These are phyloP conservation scores for Pythium aristosporum DNA, from an alignment of 352 stramenopile genomes.

Conservation along the genomic window DNA sequence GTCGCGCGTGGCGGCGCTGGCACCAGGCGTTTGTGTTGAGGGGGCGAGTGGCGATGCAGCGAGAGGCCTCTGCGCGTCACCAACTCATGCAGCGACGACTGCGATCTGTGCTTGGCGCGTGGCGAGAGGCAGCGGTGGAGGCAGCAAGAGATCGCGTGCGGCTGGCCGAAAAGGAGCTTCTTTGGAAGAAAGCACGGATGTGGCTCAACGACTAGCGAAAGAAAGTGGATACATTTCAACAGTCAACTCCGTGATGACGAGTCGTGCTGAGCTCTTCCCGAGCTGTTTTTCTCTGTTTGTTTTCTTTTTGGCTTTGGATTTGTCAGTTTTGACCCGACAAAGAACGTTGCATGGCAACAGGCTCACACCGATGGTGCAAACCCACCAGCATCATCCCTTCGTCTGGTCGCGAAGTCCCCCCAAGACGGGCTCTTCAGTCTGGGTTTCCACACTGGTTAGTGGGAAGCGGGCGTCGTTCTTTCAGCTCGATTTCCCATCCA, in stretches of 20 bases:
- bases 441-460: not conserved
- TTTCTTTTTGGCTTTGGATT: not conserved
- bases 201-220: conserved; percentile 52
- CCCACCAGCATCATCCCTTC: no score
- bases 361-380: no score
- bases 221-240: conserved; percentile 11
- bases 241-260: not conserved
- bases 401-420: conserved; percentile 8
- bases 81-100: conserved; percentile 23
- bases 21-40: conserved; percentile 5
- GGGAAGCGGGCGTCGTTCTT: conserved; percentile 25
- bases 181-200: conserved; percentile 60
- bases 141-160: conserved; percentile 30
- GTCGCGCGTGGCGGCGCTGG: conserved; percentile 21
- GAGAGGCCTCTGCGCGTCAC: conserved; percentile 1
- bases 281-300: not conserved
- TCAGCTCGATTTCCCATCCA: conserved; percentile 75
- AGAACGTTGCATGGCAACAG: not conserved
- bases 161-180: conserved; percentile 46
- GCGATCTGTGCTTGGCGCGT: conserved; percentile 30
- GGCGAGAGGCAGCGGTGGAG: conserved; percentile 31
- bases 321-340: not conserved
- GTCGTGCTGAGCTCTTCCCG: not conserved
- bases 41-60: not conserved
- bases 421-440: conserved; percentile 4